phyloP scores from a whole-genome alignment of 768 basidiomycete genomes.

The Leccinum incarnatum region DNA sequence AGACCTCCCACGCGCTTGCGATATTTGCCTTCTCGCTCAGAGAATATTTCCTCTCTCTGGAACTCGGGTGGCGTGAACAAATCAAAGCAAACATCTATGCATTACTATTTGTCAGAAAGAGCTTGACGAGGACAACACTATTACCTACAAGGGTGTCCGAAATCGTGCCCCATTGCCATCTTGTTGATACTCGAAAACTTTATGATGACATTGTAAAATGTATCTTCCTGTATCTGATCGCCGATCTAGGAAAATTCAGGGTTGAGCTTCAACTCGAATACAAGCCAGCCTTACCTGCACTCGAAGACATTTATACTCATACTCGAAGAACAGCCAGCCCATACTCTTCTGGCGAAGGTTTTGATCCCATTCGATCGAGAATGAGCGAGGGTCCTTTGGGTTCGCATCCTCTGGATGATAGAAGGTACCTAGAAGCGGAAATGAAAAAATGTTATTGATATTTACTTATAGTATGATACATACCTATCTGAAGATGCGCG shows the following conservation, averaged over 20 bases:
- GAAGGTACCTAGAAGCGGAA: conserved; percentile 22
- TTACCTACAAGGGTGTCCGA: conserved; percentile 58
- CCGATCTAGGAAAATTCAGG: conserved; percentile 48
- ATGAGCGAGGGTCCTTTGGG: conserved; percentile 43
- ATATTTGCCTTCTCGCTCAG: conserved; percentile 39
- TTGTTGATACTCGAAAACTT: conserved; percentile 56
- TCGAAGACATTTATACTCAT: conserved; percentile 64
- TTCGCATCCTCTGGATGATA: conserved; percentile 25
- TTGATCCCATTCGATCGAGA: conserved; percentile 70
- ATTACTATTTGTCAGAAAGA: conserved; percentile 10
- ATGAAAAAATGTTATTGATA: neutral
- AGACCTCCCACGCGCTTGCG: conserved; percentile 58
- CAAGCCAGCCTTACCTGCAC: conserved; percentile 45
- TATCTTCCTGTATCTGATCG: conserved; percentile 48
- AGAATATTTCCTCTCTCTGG: conserved; percentile 57
- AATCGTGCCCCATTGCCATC: conserved; percentile 60
- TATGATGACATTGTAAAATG: conserved; percentile 51
- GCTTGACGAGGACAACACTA: neutral
- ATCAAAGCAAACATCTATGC: conserved; percentile 65
- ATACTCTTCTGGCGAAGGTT: conserved; percentile 45
- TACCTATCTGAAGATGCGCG: conserved; percentile 64
- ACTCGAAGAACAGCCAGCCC: conserved; percentile 60
- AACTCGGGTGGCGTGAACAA: conserved; percentile 61
- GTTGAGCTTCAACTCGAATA: neutral
- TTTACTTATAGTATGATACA: conserved; percentile 25